Evolutionary conservation across 1,284 basidiomycete genomes (phyloP).

Genomic region (Amylostereum areolatum): DNA sequence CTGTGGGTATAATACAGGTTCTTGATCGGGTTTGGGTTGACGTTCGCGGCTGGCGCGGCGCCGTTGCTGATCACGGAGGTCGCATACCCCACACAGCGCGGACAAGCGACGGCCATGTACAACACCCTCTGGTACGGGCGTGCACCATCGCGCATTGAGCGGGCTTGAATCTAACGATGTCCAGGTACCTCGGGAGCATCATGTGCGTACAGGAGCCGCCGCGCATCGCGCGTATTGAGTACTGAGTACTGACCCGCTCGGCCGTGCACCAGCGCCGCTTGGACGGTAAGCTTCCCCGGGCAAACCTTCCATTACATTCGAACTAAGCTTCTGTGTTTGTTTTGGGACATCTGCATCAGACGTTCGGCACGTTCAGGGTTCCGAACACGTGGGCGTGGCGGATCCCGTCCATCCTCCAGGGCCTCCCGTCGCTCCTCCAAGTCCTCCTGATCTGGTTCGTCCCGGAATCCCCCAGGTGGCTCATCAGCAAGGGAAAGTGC

Average conservation of each 20-base stretch:
- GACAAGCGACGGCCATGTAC: slow-evolving; percentile 46
- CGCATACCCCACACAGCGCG: slow-evolving; percentile 48
- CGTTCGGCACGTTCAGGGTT: slow-evolving; percentile 53
- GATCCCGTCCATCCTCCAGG: slow-evolving; percentile 58
- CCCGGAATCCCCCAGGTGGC: slow-evolving; percentile 58
- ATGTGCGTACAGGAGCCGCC: slow-evolving; percentile 26
- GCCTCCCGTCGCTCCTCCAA: slow-evolving; percentile 50
- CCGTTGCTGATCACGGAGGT: slow-evolving; percentile 51
- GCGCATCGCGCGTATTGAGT: slow-evolving; percentile 1
- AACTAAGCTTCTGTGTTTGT: too few species aligned
- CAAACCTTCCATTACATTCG: too few species aligned
- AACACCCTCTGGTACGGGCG: slow-evolving; percentile 45
- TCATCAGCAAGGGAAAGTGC: slow-evolving; percentile 45
- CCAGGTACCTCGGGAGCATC: slow-evolving; percentile 34
- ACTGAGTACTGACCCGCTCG: not conserved
- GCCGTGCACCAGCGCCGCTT: slow-evolving; percentile 35
- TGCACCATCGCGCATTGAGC: slow-evolving; percentile 1
- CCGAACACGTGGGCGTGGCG: slow-evolving; percentile 50
- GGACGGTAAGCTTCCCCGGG: slow-evolving; percentile 29
- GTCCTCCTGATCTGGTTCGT: slow-evolving; percentile 47
- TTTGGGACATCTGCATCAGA: slow-evolving; percentile 24
- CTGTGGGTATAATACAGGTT: slow-evolving; percentile 25
- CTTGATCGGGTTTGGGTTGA: slow-evolving; percentile 49
- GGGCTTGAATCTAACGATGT: slow-evolving; percentile 3
- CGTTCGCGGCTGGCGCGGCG: slow-evolving; percentile 42